Conservation (phyloP, 192 early-diverging fungal species). For the Podila minutissima region DNA sequence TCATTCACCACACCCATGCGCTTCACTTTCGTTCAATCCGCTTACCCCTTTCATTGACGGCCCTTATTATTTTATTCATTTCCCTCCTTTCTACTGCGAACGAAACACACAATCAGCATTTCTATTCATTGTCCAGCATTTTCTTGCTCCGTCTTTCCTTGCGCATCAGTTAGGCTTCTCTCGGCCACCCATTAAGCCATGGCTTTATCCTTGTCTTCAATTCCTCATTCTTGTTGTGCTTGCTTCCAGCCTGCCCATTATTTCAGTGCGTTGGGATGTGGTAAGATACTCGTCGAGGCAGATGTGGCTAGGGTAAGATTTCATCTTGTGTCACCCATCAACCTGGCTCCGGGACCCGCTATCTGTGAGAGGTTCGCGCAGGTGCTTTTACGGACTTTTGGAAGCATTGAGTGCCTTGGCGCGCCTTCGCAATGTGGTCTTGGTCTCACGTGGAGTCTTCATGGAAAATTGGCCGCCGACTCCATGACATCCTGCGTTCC, state of each 20-base stretch:
- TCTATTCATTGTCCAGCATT: too few relatives aligned
- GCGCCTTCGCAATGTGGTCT: constrained; percentile 7
- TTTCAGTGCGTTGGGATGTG: constrained; percentile 17
- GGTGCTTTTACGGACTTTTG: constrained; percentile 17
- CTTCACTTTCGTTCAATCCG: too few relatives aligned
- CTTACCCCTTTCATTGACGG: too few relatives aligned
- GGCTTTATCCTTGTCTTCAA: background rate
- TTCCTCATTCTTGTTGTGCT: constrained; percentile 14
- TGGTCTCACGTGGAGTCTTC: constrained; percentile 10
- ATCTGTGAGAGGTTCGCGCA: constrained; percentile 17
- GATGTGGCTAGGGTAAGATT: constrained; percentile 18
- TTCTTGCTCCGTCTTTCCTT: too few relatives aligned
- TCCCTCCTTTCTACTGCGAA: too few relatives aligned
- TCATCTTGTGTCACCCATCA: constrained; percentile 19
- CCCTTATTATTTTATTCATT: too few relatives aligned
- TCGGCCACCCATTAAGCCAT: too few relatives aligned
- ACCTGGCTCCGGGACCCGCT: constrained; percentile 18
- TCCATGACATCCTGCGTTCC: constrained; percentile 12
- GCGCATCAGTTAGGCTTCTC: too few relatives aligned
- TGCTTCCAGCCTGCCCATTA: constrained; percentile 22
- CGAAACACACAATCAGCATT: too few relatives aligned
- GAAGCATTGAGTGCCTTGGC: constrained; percentile 8
- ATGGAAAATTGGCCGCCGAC: constrained; percentile 21
- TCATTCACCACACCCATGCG: too few relatives aligned
- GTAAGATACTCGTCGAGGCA: constrained; percentile 12